Evolutionary conservation across 2,329 filamentous ascomycete genomes (phyloP), one percentile per base, ranked within the genome.

Genomic region (Ceratocystis huliohia): DNA sequence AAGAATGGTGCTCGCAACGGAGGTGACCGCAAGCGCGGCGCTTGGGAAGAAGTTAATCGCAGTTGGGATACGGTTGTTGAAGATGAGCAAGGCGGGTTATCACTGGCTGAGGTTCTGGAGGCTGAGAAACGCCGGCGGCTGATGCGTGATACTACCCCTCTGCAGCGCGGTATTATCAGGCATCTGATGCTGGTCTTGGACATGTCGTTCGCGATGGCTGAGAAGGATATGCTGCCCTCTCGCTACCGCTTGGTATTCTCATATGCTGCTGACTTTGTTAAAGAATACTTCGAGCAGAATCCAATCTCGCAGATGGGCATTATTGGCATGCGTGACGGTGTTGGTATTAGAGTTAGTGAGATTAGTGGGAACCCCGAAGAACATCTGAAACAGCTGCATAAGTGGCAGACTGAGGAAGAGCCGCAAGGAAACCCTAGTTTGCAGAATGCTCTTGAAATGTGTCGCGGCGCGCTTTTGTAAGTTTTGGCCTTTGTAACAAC

Each of bases 221-320:
- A 97, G 76, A 97, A 97, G 76, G 94, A 99, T 74, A 81, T 97
- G 70, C 84, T 94, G 30, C 94, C 94, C 5, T 96, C 87, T 56
- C 84, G 93, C 68, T 92, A 93, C 75, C 82, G 91, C 46, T 82
- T 96, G 41, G 88, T 87, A 64, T 81, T 96, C 72, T 86, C 86
- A 69, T 95, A 91, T 75, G 88, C 91, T 17, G 84, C 88, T 69
- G 88, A 91, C 67, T 99, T 97, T 75, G 88, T 97, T 62, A 83
- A 87, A 68, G 93, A 96, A 75, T 99, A 91, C 77, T 99, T 97
- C 74, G 94, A 97, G 76, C 94, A 99, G 76, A 99, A 99, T 72
- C 94, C 94, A 10, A 97, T 99, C 70, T 96, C 91, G 8, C 94
- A 99, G 76, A 83, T 99, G 66, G 92, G 89, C 28, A 88, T 99